phyloP scores from a whole-genome alignment of 179 eudicot genomes.

The Heliamphora pulchella region DNA sequence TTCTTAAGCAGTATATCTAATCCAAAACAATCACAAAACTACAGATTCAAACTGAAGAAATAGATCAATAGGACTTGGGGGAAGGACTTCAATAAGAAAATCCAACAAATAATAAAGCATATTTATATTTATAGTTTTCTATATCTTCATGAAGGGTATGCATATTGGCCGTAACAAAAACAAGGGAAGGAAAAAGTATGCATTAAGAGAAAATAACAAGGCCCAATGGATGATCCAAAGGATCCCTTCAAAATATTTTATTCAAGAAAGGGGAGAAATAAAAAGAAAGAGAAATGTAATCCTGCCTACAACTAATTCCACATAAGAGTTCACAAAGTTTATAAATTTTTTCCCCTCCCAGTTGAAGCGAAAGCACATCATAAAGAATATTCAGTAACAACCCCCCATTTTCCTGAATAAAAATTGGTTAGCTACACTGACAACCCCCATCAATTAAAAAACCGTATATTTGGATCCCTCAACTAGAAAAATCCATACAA shows the following conservation, averaged over 20 bases:
- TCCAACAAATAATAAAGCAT: not conserved
- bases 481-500: too few species aligned
- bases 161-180: not conserved
- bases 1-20: constrained; percentile 14
- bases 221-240: not conserved
- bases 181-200: not conserved
- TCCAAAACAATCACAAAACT: not conserved
- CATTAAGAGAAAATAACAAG: not conserved
- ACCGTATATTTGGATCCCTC: too few species aligned
- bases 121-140: not conserved
- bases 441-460: too few species aligned
- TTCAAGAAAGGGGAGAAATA: not conserved
- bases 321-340: not conserved
- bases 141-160: not conserved
- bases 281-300: not conserved
- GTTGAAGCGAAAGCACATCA: not conserved
- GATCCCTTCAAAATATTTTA: not conserved
- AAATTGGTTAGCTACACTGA: too few species aligned
- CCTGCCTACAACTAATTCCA: not conserved
- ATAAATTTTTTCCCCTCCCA: not conserved
- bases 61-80: not conserved
- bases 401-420: too few species aligned
- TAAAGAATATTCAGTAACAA: too few species aligned
- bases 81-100: too few species aligned
- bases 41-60: not conserved